Evolutionary conservation across 1,284 basidiomycete species (phyloP).

Genomic region (Schizophyllum amplum): DNA sequence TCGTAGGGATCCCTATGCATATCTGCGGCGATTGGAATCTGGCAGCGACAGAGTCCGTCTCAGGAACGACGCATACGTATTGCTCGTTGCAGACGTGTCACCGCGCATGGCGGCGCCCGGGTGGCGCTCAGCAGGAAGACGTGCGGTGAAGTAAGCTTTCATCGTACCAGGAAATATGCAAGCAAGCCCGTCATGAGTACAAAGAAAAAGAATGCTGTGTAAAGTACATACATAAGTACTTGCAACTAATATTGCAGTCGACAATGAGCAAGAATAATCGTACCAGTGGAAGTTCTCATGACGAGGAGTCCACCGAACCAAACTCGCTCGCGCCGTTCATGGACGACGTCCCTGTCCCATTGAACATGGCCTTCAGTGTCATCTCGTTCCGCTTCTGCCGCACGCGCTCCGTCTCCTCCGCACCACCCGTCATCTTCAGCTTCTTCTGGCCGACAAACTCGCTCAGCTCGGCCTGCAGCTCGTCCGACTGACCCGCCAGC

Average conservation of each 20-base stretch:
- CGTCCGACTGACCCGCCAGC: slow-evolving; percentile 60
- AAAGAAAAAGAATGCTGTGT: neutral
- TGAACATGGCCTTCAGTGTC: slow-evolving; percentile 85
- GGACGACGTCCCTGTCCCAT: slow-evolving; percentile 17
- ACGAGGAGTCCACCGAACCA: slow-evolving; percentile 7
- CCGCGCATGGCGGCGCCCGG: too few species aligned
- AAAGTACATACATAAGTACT: neutral
- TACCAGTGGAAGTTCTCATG: neutral
- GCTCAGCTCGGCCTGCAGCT: slow-evolving; percentile 73
- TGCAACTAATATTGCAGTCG: neutral
- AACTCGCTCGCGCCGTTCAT: slow-evolving; percentile 2
- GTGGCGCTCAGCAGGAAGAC: too few species aligned
- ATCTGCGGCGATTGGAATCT: too few species aligned
- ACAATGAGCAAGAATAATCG: too few species aligned
- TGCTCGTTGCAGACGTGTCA: too few species aligned
- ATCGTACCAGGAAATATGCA: neutral
- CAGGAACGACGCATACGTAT: too few species aligned
- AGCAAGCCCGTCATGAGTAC: neutral
- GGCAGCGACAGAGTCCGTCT: too few species aligned
- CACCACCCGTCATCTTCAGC: slow-evolving; percentile 89
- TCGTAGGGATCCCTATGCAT: too few species aligned
- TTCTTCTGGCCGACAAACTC: slow-evolving; percentile 82
- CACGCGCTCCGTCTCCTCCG: slow-evolving; percentile 84
- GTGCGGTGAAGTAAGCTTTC: too few species aligned
- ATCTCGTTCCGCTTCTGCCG: slow-evolving; percentile 77